Percentiles rank a stretch among this genome's conserved stretches.
phyloP scores from a whole-genome alignment of 768 basidiomycete genomes.

The Trametes maxima region DNA sequence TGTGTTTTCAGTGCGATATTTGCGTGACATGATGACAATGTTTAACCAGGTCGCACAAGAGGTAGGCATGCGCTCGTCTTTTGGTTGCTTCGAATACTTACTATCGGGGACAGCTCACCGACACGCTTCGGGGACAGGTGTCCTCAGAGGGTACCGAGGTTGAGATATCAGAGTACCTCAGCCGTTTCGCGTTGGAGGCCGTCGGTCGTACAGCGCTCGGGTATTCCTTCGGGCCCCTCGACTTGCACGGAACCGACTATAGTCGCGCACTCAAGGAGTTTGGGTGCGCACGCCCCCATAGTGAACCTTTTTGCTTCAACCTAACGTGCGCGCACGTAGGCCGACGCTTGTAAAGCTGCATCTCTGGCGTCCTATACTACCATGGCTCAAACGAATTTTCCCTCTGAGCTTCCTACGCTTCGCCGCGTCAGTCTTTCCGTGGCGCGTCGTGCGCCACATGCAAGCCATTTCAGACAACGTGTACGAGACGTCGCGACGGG shows the following conservation, averaged over 20 bases:
- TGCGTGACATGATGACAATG: constrained; percentile 2
- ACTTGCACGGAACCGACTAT: constrained; percentile 10
- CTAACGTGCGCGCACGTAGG: background rate
- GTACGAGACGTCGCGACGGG: background rate
- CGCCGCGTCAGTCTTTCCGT: background rate
- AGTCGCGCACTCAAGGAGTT: constrained; percentile 15
- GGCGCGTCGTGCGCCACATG: background rate
- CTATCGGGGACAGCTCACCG: background rate
- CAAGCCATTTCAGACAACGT: constrained; percentile 11
- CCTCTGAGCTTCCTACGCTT: background rate
- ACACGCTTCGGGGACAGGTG: background rate
- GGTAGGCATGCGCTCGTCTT: background rate
- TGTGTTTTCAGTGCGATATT: background rate
- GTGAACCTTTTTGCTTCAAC: no score
- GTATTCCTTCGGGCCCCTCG: constrained; percentile 11
- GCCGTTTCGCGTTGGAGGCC: constrained; percentile 9
- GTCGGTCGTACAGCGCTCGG: constrained; percentile 10
- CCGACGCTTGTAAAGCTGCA: constrained; percentile 5
- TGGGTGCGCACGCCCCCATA: background rate
- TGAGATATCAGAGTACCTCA: constrained; percentile 8
- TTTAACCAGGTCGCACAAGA: constrained; percentile 3
- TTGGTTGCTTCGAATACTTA: background rate
- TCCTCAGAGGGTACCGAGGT: constrained; percentile 3
- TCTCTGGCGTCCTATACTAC: background rate
- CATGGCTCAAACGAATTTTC: constrained; percentile 6